Evolutionary conservation across 2,329 filamentous ascomycete species (phyloP), one percentile per base, ranked within the genome.

Genomic region (Fusarium clavum): DNA sequence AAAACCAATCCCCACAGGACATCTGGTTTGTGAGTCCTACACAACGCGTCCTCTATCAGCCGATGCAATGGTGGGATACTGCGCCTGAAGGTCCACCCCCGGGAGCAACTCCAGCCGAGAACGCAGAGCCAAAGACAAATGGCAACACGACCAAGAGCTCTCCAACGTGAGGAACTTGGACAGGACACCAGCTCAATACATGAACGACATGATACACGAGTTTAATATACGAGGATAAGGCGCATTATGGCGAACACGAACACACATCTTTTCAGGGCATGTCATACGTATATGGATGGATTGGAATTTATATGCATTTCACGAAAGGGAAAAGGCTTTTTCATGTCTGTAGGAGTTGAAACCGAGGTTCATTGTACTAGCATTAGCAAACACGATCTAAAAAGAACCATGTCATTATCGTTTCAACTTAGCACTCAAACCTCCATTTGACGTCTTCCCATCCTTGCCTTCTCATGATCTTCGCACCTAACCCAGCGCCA

Each of bases 381-480:
- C 61, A 70, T 67, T 48, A 45, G 27, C 29, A 12, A 40, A 38
- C 29, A 54, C 14, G 38, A 53, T 55, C 54, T 41, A 69, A 48
- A 58, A 58, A 24, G 57, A 48, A 45, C 3, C 41, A 46, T 44
- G 22, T 7, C 48, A 44, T 25, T 34, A 11, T 11, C 2, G 14
- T 46, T 34, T 8, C n/a, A n/a, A 27, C 61, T 16, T 25, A 71
- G 25, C 70, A 74, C 30, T 69, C 56, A 55, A 75, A 74, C 41
- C 38, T 61, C 71, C 73, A 75, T 18, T 64, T 34, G 3, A 69
- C 64, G 22, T 65, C 25, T 47, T 74, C 64, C 65, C 72, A 75
- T 0, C 64, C 64, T 14, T 30, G 32, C 27, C 68, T 59, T n/a
- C 54, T 58, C 14, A 27, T 22, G 1, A 75, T 60, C 32, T 24